phyloP scores from a whole-genome alignment of 176 grass and related monocot genomes.

The Cenchrus americanus region DNA sequence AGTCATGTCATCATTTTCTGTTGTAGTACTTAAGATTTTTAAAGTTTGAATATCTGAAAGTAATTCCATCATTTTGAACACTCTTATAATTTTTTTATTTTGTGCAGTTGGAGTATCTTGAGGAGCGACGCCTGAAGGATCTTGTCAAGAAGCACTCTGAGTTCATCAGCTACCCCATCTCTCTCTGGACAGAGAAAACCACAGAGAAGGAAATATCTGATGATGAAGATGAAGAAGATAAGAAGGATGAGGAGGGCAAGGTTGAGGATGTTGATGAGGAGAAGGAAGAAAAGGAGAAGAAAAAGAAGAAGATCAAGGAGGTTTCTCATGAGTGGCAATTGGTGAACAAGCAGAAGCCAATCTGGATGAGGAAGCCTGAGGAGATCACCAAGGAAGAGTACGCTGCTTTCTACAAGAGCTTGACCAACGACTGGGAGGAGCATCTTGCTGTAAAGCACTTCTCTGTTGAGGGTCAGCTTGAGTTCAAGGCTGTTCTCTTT shows the following conservation, averaged over 20 bases:
- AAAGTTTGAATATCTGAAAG: too few species aligned
- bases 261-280: slow-evolving; percentile 96
- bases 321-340: slow-evolving; percentile 93
- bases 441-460: slow-evolving; percentile 95
- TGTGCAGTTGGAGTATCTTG: slow-evolving; percentile 85
- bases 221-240: slow-evolving; percentile 95
- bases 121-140: slow-evolving; percentile 94
- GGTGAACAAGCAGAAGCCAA: slow-evolving; percentile 96
- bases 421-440: slow-evolving; percentile 99
- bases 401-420: slow-evolving; percentile 95
- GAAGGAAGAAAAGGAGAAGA: slow-evolving; percentile 86
- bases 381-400: slow-evolving; percentile 98
- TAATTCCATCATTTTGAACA: too few species aligned
- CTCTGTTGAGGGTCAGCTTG: slow-evolving; percentile 97
- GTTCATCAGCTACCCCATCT: slow-evolving; percentile 99
- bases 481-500: slow-evolving; percentile 94
- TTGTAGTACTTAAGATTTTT: too few species aligned
- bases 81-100: not conserved
- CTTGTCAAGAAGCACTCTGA: slow-evolving; percentile 97
- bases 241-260: slow-evolving; percentile 98
- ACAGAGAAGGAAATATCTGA: slow-evolving; percentile 98
- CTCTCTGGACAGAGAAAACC: slow-evolving; percentile 91
- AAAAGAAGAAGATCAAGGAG: slow-evolving; percentile 99
- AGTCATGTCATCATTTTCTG: too few species aligned
- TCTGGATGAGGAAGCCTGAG: slow-evolving; percentile 99